phyloP scores from a whole-genome alignment of 345 rosid genomes.

The Camelina hispida region DNA sequence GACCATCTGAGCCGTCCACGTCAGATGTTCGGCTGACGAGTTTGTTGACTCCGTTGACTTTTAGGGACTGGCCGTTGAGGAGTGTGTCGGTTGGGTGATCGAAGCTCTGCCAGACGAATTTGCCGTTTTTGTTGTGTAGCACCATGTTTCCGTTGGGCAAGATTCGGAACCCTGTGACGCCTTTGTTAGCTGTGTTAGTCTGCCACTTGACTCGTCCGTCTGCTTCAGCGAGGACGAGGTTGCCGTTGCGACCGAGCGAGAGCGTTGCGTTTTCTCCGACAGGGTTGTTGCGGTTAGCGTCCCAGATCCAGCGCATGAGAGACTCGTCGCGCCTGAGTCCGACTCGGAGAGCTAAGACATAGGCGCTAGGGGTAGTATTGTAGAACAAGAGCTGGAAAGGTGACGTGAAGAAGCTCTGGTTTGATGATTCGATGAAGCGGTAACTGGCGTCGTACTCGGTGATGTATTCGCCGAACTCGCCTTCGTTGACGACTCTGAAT shows the following conservation, averaged over 20 bases:
- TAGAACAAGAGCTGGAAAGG: conserved; percentile 60
- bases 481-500: conserved; percentile 39
- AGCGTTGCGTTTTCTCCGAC: conserved; percentile 63
- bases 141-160: conserved; percentile 68
- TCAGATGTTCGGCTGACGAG: conserved; percentile 65
- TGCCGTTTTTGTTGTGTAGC: conserved; percentile 52
- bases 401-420: conserved; percentile 21
- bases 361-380: conserved; percentile 67
- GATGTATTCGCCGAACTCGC: conserved; percentile 41
- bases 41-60: conserved; percentile 44
- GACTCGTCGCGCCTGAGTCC: conserved; percentile 49
- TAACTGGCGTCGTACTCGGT: conserved; percentile 47
- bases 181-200: conserved; percentile 64
- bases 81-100: conserved; percentile 67
- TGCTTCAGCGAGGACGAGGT: conserved; percentile 60
- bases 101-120: conserved; percentile 66
- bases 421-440: conserved; percentile 39
- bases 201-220: conserved; percentile 71
- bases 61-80: conserved; percentile 55
- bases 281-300: conserved; percentile 67
- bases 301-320: conserved; percentile 63
- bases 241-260: conserved; percentile 55
- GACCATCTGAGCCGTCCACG: conserved; percentile 49
- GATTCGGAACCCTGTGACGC: conserved; percentile 59
- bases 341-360: conserved; percentile 54